Base-by-base conservation (phyloP, 106 monocot species). In the Dendrobium huoshanense region DNA sequence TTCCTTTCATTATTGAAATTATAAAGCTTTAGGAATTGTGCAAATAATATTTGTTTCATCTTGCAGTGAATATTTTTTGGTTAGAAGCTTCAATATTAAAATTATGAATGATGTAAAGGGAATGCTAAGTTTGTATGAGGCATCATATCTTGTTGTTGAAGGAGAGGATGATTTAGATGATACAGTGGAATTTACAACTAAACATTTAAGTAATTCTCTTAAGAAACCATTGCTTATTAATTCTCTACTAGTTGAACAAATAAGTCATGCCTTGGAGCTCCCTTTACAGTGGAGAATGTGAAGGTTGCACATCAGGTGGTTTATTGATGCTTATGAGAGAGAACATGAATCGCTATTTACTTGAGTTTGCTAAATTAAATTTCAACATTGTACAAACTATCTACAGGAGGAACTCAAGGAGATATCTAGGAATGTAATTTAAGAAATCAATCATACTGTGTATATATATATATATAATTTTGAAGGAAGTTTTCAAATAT, bases 331-430 rank as follows among this genome's bases (percentile, higher is more conserved):
- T 2, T 86, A 81, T 54, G 77, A 70, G 41, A 83, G 42, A 58
- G 1, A 73, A 77, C 31, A 77, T 58, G 73, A 80, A 82, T 9
- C 59, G 84, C 4, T 17, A 15, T 0, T 44, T 91, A 15, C 86
- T 91, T 31, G 68, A 81, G 56, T 76, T 88, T 8, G 84, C 88
- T 18, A 88, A 84, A 85, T 78, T 91, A 7, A 85, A 91, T 72
- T 91, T 88, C 83, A 87, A 93, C 55, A 24, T 41, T n/a, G 45
- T 90, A 4, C 90, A 92, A 74, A 58, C 33, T 5, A 41, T 44
- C 43, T 74, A 27, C 47, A 80, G 83, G 43, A 45, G 16, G 83
- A 85, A 77, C 80, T 88, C n/a, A 72, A 75, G 47, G 78, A 25
- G 49, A 51, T 83, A 65, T 37, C 75, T 22, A 74, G 77, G 88